These are phyloP conservation scores for Tulasnella sp. DNA, from an alignment of 768 basidiomycete species.

Conservation along the genomic window DNA sequence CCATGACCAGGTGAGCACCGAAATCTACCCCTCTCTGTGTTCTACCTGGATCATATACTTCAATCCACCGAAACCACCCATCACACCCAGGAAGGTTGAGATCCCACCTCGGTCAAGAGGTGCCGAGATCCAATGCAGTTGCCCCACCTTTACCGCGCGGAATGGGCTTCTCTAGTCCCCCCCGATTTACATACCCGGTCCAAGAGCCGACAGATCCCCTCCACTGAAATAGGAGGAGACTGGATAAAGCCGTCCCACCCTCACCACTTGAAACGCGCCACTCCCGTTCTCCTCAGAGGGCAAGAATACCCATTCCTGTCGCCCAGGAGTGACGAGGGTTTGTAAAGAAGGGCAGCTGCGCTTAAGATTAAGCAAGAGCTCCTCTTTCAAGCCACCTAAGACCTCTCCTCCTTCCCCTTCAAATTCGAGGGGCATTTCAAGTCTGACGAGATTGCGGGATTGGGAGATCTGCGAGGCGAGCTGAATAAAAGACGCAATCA, in stretches of 20 bases:
- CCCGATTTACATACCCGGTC: neutral
- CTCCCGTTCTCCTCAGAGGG: neutral
- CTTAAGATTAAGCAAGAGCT: neutral
- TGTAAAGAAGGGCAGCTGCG: neutral
- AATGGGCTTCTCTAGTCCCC: too few species aligned
- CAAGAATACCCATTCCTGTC: neutral
- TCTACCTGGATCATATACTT: too few species aligned
- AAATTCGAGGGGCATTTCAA: neutral
- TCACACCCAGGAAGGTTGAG: too few species aligned
- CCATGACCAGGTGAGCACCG: slow-evolving; percentile 38
- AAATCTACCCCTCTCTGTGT: too few species aligned
- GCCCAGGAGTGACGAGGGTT: neutral
- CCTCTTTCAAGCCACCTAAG: too few species aligned
- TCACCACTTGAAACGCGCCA: neutral
- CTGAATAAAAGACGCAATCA: neutral
- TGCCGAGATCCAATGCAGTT: too few species aligned
- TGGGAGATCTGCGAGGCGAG: neutral
- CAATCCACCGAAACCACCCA: too few species aligned
- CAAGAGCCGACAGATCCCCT: too few species aligned
- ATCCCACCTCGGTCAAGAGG: too few species aligned
- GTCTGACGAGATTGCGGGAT: neutral
- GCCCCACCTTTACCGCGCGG: too few species aligned
- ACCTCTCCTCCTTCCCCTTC: neutral
- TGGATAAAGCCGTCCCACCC: neutral
- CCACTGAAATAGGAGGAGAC: too few species aligned